Conservation (phyloP, 345 rosid species). For the Gossypium sturtianum region DNA sequence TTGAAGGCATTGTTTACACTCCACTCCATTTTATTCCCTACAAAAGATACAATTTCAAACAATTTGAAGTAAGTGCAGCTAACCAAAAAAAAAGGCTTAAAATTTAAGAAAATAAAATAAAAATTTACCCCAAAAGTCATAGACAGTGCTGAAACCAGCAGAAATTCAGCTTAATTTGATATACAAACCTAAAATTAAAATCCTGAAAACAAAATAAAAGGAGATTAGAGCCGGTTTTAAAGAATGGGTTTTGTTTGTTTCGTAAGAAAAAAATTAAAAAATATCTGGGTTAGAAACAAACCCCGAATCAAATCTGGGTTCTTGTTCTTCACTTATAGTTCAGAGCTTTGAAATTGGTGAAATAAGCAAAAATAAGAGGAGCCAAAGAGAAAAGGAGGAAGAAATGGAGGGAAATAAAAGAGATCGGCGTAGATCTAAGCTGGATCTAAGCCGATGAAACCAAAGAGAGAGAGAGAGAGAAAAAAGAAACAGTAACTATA, state of each 20-base stretch:
- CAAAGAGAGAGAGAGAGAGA: constrained; percentile 1
- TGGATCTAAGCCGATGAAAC: constrained; percentile 25
- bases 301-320: constrained; percentile 6
- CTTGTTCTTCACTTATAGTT: neutral
- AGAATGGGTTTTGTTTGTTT: neutral
- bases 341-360: neutral
- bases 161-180: neutral
- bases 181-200: neutral
- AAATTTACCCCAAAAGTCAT: constrained; percentile 2
- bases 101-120: neutral
- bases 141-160: neutral
- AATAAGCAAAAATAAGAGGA: constrained; percentile 1
- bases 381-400: constrained; percentile 16
- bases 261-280: neutral
- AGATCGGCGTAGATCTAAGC: constrained; percentile 67
- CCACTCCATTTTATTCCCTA: constrained; percentile 71
- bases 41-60: neutral
- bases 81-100: neutral
- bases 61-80: neutral
- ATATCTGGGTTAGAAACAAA: neutral
- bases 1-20: constrained; percentile 67
- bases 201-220: neutral
- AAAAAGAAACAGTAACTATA: neutral
- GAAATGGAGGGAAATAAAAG: constrained; percentile 35
- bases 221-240: neutral